Conservation (phyloP, 108 stramenopile species). For the Skeletonema potamos region DNA sequence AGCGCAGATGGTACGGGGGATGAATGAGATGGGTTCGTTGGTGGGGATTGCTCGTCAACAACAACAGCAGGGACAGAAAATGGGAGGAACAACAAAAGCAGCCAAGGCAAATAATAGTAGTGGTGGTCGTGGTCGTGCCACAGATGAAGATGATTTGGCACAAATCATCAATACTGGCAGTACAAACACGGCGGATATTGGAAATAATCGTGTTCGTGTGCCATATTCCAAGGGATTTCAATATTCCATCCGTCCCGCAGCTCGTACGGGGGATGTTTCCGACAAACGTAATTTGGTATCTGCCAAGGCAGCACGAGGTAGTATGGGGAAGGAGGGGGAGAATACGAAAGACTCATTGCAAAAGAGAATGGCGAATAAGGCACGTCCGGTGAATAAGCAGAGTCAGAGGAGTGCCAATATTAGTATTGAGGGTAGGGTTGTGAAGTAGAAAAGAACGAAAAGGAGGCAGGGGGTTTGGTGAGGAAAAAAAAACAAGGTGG, state of each 20-base stretch:
- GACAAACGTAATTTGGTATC: slow-evolving; percentile 49
- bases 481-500: background rate
- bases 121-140: slow-evolving; percentile 1
- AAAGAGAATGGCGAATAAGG: slow-evolving; percentile 80
- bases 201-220: slow-evolving; percentile 82
- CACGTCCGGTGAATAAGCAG: slow-evolving; percentile 62
- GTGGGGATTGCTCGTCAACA: slow-evolving; percentile 47
- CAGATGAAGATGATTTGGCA: slow-evolving; percentile 39
- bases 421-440: slow-evolving; percentile 77
- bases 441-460: slow-evolving; percentile 43
- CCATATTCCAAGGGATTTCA: slow-evolving; percentile 87
- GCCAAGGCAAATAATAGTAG: background rate
- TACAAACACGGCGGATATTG: slow-evolving; percentile 25
- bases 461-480: background rate
- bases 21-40: slow-evolving; percentile 34
- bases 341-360: slow-evolving; percentile 64
- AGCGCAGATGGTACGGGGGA: slow-evolving; percentile 60
- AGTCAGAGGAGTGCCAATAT: slow-evolving; percentile 85
- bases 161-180: slow-evolving; percentile 35
- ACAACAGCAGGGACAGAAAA: slow-evolving; percentile 3
- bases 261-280: slow-evolving; percentile 49
- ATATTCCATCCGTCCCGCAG: slow-evolving; percentile 71
- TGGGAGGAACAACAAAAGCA: too few relatives aligned
- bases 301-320: slow-evolving; percentile 53
- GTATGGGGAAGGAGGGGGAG: slow-evolving; percentile 24